Percentiles rank a stretch among this genome's conserved stretches.
Conservation (phyloP, 2,329 filamentous ascomycete species). For the Aureobasidium sp. region DNA sequence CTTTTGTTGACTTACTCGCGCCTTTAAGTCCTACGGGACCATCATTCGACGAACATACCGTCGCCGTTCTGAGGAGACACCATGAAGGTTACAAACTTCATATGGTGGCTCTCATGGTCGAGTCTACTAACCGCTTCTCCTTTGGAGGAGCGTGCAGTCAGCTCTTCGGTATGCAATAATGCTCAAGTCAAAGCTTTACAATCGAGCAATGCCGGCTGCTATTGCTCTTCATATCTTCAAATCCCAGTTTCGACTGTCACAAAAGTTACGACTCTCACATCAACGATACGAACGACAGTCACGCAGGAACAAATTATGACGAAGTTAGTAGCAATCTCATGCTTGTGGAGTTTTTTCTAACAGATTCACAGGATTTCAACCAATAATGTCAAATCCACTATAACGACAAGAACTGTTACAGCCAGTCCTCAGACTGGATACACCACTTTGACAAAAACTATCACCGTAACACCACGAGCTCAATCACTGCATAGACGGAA, state of each 20-base stretch:
- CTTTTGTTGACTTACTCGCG: background rate
- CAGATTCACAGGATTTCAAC: background rate
- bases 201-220: background rate
- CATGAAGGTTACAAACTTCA: background rate
- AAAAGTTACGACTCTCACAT: background rate
- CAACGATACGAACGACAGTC: background rate
- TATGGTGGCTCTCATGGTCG: slow-evolving; percentile 8
- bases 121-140: background rate
- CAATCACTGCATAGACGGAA: background rate
- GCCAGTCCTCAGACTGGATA: background rate
- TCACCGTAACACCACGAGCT: background rate
- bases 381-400: background rate
- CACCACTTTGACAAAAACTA: background rate
- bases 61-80: background rate
- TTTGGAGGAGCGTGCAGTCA: slow-evolving; percentile 7
- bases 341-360: background rate
- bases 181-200: background rate
- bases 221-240: background rate
- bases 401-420: background rate
- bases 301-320: background rate
- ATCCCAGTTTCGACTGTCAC: background rate
- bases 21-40: background rate
- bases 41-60: background rate
- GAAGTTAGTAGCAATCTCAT: background rate
- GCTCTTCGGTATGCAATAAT: background rate